Base-by-base conservation (phyloP, 768 basidiomycete genomes). In the Leccinum disarticulatum region DNA sequence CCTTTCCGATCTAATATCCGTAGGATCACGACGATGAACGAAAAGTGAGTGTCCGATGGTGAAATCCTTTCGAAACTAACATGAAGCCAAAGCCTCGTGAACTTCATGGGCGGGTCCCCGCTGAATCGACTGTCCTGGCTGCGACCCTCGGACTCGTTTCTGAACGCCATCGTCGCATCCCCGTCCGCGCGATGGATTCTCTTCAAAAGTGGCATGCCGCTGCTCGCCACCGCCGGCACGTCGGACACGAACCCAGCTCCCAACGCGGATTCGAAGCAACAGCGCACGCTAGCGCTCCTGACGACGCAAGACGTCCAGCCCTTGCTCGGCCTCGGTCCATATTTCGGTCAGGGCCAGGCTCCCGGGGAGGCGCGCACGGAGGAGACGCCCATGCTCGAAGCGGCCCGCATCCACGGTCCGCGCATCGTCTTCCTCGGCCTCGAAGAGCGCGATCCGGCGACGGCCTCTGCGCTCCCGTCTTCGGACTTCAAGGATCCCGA, bases 61-160 rank as follows among this genome's bases (percentile, higher is more conserved):
- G 13, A 6, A 35, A 46, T 56, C 36, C 53, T 46, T 46, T 46
- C 10, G 43, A 46, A 46, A 46, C 19, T 46, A 11, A 46, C 43
- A 46, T 46, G 43, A 46, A 46, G 19, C 19, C 19, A 60, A 25
- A 79, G 87, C 56, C 72, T 77, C 54, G 70, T 77, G 28, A 82
- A 83, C 62, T 83, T 83, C 71, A 70, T 82, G 63, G 77, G 74
- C 35, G 83, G 88, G 43, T 90, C 91, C 56, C 85, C 89, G 47
- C 75, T 93, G 33, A 93, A 93, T 71, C 87, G 92, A 15, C 79
- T 93, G 19, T 86, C 90, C 1, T 94, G 94, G 87, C 80, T 95
- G 36, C 81, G 92, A 28, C 73, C 85, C 3, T 92, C 90, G 14
- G 82, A 85, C 30, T 71, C 81, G 8, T 93, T 95, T 74, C 80